Conservation (phyloP, 1,284 basidiomycete genomes). For the Cryptococcus sp. region DNA sequence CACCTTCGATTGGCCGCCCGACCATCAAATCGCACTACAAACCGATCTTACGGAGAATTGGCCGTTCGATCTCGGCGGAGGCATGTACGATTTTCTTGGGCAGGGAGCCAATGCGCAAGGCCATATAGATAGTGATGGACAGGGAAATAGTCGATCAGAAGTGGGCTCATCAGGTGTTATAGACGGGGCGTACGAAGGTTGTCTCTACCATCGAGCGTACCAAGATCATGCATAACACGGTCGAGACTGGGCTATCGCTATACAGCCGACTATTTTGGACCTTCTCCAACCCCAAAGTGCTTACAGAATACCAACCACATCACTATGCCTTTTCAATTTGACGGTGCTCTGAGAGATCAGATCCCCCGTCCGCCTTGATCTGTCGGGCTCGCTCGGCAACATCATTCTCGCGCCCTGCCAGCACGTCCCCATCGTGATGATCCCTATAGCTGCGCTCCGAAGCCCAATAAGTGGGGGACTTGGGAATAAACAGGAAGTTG, state of each 20-base stretch:
- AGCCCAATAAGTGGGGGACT: slow-evolving; percentile 14
- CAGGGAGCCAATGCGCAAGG: neutral
- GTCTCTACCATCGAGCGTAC: no score
- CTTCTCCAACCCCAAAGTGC: no score
- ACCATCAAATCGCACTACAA: slow-evolving; percentile 4
- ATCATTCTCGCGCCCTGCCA: slow-evolving; percentile 1
- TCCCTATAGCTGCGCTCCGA: slow-evolving; percentile 16
- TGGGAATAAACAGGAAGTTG: slow-evolving; percentile 25
- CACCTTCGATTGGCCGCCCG: neutral
- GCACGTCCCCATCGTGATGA: slow-evolving; percentile 12
- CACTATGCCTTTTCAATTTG: neutral
- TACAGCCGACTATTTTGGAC: no score
- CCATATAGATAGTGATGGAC: neutral
- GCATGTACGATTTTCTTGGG: neutral
- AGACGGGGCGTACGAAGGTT: no score
- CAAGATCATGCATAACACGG: no score
- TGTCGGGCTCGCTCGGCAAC: neutral
- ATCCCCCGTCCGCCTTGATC: neutral
- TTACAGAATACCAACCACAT: no score
- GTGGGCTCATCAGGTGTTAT: no score
- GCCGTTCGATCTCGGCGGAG: slow-evolving; percentile 1
- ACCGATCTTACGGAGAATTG: slow-evolving; percentile 2
- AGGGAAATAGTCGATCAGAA: neutral
- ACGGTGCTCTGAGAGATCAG: neutral
- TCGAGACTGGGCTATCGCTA: no score